Evolutionary conservation across 1,139 yeast genomes (phyloP), one percentile per base, ranked within the genome.

Genomic region (Lodderomyces elongisporus): DNA sequence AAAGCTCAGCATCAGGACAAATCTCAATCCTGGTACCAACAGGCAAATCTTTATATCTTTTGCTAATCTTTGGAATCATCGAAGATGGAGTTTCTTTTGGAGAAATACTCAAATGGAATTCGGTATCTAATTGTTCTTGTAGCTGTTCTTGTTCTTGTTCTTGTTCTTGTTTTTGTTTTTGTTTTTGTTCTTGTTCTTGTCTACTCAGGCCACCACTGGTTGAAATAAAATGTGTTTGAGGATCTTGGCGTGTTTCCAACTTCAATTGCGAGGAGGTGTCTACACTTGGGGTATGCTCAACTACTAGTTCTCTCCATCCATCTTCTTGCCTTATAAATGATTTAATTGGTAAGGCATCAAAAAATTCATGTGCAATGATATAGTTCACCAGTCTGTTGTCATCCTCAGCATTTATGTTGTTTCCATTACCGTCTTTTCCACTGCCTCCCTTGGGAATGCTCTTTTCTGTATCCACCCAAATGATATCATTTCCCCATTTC

Each of bases 341-440:
- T 43, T 81, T 79, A 17, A 85, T 79, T 0, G 95, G 95, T 39
- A 85, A 63, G 0, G 95, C 95, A 58, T 85, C 95, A 51, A 82
- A 85, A 48, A 85, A 85, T 52, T 85, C 95, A 52, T 85, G 95
- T 0, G 94, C 94, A 35, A 85, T 52, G 6, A 84, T 65, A 50
- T 74, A 85, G 40, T 84, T 81, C 25, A 85, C 73, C 3, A 44
- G 40, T 1, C 55, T 45, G 4, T 60, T 62, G 10, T 28, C 30
- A 4, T 62, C 62, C n/a, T n/a, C n/a, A n/a, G n/a, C n/a, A n/a
- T n/a, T n/a, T n/a, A n/a, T n/a, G 13, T 26, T 10, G n/a, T n/a
- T n/a, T n/a, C n/a, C n/a, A n/a, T n/a, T n/a, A n/a, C n/a, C n/a
- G n/a, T n/a, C n/a, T n/a, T n/a, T n/a, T 20, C 22, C 22, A 20